Conservation (phyloP, 495 filamentous ascomycete genomes). For the Pyrenopolyporus hunteri region DNA sequence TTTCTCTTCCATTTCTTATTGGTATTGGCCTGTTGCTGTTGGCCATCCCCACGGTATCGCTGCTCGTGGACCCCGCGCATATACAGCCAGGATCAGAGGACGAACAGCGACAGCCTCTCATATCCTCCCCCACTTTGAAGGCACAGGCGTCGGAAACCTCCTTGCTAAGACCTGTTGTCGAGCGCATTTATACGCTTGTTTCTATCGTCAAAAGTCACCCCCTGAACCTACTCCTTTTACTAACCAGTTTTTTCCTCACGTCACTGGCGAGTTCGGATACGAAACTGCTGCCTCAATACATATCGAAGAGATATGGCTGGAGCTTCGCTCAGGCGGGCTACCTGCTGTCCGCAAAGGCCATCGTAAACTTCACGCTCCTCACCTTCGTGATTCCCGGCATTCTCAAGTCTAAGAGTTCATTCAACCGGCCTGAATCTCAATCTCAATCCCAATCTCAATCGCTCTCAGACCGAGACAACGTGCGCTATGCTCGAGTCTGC, state of each 20-base stretch:
- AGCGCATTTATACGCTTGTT: constrained; percentile 38
- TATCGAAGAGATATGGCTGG: constrained; percentile 53
- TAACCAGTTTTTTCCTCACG: constrained; percentile 49
- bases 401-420: constrained; percentile 29
- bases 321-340: constrained; percentile 50
- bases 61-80: constrained; percentile 30
- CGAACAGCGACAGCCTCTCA: constrained; percentile 40
- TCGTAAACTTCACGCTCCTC: constrained; percentile 51
- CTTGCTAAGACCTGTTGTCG: constrained; percentile 18
- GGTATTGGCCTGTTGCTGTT: constrained; percentile 47
- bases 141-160: constrained; percentile 24
- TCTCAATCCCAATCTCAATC: constrained; percentile 26
- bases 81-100: constrained; percentile 7
- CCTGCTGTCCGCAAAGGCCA: constrained; percentile 51
- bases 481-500: constrained; percentile 44
- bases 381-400: constrained; percentile 46
- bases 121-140: constrained; percentile 40
- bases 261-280: constrained; percentile 55
- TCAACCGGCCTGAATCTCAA: background rate
- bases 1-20: constrained; percentile 51
- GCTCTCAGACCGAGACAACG: constrained; percentile 38
- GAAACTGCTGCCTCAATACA: constrained; percentile 52
- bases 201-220: constrained; percentile 39
- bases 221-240: constrained; percentile 45
- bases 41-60: constrained; percentile 42